These are phyloP conservation scores for Ceratocystis cubensis DNA, from an alignment of 2,329 filamentous ascomycete species.

Conservation along the genomic window DNA sequence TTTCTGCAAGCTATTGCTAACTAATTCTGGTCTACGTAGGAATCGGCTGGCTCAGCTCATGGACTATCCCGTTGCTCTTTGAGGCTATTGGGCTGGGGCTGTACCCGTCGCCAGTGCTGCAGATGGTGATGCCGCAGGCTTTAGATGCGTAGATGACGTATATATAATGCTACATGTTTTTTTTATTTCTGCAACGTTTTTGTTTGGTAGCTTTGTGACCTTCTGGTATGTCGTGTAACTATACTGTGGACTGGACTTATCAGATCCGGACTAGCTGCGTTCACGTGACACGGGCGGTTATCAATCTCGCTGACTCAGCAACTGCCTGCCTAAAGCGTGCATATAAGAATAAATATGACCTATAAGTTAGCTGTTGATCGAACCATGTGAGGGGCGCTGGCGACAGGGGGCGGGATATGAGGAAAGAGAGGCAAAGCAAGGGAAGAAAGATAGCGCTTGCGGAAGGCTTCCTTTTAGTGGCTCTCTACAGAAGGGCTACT, in stretches of 20 bases:
- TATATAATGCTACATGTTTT: neutral
- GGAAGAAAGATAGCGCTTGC: neutral
- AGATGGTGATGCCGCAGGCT: slow-evolving; percentile 3
- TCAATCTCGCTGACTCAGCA: neutral
- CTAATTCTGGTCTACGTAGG: slow-evolving; percentile 35
- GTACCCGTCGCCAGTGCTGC: slow-evolving; percentile 10
- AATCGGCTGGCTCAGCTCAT: slow-evolving; percentile 70
- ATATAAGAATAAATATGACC: slow-evolving; percentile 15
- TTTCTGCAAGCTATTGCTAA: neutral
- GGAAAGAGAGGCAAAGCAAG: neutral
- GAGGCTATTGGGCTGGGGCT: slow-evolving; percentile 44
- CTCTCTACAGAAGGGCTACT: neutral
- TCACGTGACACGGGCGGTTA: neutral
- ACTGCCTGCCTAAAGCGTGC: neutral
- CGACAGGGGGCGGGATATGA: neutral
- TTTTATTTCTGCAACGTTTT: neutral
- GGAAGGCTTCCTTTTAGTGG: neutral
- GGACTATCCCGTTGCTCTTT: slow-evolving; percentile 61
- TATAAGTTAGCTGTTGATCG: neutral
- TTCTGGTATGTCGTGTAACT: neutral
- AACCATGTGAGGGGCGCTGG: slow-evolving; percentile 6
- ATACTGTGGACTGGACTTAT: neutral
- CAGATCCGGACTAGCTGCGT: neutral
- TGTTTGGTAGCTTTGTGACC: neutral
- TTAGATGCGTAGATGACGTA: slow-evolving; percentile 2